Conservation (phyloP, 192 early-diverging fungal genomes). For the Gamsiella multidivaricata region DNA sequence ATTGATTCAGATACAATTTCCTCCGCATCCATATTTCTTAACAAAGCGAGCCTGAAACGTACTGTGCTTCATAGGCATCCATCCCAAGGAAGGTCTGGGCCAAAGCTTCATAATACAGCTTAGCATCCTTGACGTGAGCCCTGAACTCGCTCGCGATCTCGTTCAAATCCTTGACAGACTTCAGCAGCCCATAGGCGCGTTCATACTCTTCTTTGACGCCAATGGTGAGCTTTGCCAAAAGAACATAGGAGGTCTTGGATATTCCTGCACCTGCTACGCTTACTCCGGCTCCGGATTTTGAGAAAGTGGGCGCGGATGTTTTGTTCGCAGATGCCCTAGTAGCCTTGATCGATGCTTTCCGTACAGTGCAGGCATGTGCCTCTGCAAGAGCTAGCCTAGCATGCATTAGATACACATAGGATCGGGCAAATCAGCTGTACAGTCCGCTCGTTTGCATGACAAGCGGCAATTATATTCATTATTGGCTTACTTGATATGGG, state of each 20-base stretch:
- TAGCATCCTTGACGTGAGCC: slow-evolving; percentile 63
- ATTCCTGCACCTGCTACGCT: background rate
- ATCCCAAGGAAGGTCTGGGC: slow-evolving; percentile 65
- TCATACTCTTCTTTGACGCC: slow-evolving; percentile 69
- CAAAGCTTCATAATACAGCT: slow-evolving; percentile 56
- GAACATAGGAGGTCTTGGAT: slow-evolving; percentile 59
- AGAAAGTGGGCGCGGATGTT: background rate
- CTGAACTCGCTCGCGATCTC: slow-evolving; percentile 66
- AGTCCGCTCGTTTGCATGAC: background rate
- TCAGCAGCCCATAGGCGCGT: slow-evolving; percentile 64
- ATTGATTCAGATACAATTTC: no score
- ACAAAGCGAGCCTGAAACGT: background rate
- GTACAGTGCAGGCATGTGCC: slow-evolving; percentile 64
- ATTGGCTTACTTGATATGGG: slow-evolving; percentile 34
- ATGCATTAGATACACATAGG: background rate
- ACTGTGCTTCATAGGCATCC: slow-evolving; percentile 70
- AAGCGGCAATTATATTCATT: background rate
- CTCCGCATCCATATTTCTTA: background rate
- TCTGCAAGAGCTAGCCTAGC: slow-evolving; percentile 65
- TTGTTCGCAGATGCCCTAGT: slow-evolving; percentile 31
- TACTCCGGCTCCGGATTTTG: no score
- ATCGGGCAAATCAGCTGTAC: background rate
- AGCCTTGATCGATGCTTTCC: slow-evolving; percentile 60
- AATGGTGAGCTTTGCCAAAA: slow-evolving; percentile 65
- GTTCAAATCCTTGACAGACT: slow-evolving; percentile 59